phyloP scores from a whole-genome alignment of 2,329 filamentous ascomycete genomes.

The Fusarium cicatricum region DNA sequence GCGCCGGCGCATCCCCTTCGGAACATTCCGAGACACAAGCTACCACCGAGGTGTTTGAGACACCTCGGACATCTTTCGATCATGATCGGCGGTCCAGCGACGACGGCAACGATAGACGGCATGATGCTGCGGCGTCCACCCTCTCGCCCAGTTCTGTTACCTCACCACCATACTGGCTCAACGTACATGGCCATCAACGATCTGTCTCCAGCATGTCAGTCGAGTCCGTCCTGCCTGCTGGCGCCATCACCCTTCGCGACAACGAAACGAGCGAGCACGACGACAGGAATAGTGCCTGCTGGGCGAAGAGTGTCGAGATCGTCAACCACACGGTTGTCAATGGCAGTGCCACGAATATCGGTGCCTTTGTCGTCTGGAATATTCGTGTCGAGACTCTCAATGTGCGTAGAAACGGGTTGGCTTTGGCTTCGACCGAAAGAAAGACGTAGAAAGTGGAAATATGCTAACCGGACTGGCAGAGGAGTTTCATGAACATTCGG shows the following conservation, averaged over 20 bases:
- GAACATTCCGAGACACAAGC: slow-evolving; percentile 31
- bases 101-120: slow-evolving; percentile 17
- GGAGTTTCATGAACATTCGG: slow-evolving; percentile 67
- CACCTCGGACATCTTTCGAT: slow-evolving; percentile 41
- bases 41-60: slow-evolving; percentile 37
- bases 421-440: slow-evolving; percentile 36
- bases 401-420: slow-evolving; percentile 53
- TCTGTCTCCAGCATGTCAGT: slow-evolving; percentile 55
- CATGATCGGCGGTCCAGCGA: slow-evolving; percentile 16
- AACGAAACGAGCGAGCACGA: slow-evolving; percentile 64
- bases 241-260: slow-evolving; percentile 68
- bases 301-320: slow-evolving; percentile 70
- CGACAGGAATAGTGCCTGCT: slow-evolving; percentile 66
- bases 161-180: slow-evolving; percentile 57
- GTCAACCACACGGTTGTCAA: slow-evolving; percentile 66
- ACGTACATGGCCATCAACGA: slow-evolving; percentile 47
- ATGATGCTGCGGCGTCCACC: slow-evolving; percentile 36
- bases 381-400: slow-evolving; percentile 86
- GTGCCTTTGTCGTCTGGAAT: slow-evolving; percentile 97
- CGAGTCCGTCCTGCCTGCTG: slow-evolving; percentile 58
- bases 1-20: slow-evolving; percentile 24
- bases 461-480: slow-evolving; percentile 51
- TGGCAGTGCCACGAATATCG: slow-evolving; percentile 65
- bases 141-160: slow-evolving; percentile 44
- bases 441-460: background rate